Evolutionary conservation across 108 stramenopile species (phyloP).

Genomic region (Stephanodiscus triporus): DNA sequence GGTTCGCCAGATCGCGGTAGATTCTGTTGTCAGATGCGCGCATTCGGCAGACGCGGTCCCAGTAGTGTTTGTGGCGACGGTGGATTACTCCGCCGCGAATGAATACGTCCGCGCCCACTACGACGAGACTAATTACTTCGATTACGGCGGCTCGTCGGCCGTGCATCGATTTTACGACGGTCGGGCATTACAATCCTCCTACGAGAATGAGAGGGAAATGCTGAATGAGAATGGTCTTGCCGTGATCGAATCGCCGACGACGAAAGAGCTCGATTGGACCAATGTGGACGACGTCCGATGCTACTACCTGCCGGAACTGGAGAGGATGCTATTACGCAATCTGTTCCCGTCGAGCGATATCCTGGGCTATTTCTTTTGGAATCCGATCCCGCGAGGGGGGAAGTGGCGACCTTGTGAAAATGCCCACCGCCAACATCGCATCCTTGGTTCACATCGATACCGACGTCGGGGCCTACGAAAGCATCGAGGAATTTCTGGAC

Average conservation of each 20-base stretch:
- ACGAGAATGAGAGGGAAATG: conserved; percentile 15
- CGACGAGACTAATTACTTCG: conserved; percentile 23
- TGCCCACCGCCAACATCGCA: conserved; percentile 53
- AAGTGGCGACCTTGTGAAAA: background rate
- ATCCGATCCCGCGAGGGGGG: conserved; percentile 48
- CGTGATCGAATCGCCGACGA: conserved; percentile 11
- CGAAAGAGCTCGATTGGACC: conserved; percentile 11
- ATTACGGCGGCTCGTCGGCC: conserved; percentile 5
- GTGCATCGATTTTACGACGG: conserved; percentile 21
- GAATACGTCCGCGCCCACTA: conserved; percentile 62
- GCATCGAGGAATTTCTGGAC: conserved; percentile 43
- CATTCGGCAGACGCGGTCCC: background rate
- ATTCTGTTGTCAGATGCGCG: background rate
- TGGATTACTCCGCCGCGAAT: conserved; percentile 64
- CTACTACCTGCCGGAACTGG: conserved; percentile 22
- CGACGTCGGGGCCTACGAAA: conserved; percentile 59
- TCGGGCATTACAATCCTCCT: conserved; percentile 3
- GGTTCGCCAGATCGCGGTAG: background rate
- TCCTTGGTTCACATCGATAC: conserved; percentile 62
- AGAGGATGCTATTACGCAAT: conserved; percentile 1
- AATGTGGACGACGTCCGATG: conserved; percentile 13
- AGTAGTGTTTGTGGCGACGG: conserved; percentile 17
- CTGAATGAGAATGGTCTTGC: conserved; percentile 27
- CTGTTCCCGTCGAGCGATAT: conserved; percentile 6
- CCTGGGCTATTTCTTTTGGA: conserved; percentile 36